Conservation (phyloP, 2,329 filamentous ascomycete genomes). For the Aspergillus arachidicola region DNA sequence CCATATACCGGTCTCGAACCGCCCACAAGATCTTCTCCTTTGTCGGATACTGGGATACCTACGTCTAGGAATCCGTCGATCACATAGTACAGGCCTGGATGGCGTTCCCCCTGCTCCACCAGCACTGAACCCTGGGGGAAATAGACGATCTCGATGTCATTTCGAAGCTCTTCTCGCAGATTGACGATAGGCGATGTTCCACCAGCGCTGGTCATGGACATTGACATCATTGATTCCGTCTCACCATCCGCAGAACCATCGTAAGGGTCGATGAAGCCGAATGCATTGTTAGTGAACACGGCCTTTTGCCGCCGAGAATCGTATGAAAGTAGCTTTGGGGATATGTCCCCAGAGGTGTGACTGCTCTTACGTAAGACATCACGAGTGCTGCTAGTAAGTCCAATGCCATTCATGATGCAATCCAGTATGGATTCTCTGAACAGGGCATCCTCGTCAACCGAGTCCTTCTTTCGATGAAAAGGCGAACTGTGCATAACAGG, state of each 20-base stretch:
- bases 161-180: constrained; percentile 76
- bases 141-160: constrained; percentile 95
- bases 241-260: constrained; percentile 76
- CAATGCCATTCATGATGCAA: constrained; percentile 94
- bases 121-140: constrained; percentile 93
- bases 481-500: constrained; percentile 31
- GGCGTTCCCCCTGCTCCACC: constrained; percentile 95
- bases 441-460: constrained; percentile 81
- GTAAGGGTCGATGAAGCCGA: constrained; percentile 86
- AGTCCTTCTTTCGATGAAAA: constrained; percentile 70
- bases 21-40: constrained; percentile 46
- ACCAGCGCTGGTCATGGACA: constrained; percentile 66
- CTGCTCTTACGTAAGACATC: constrained; percentile 64
- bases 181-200: constrained; percentile 65
- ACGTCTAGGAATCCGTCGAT: constrained; percentile 97
- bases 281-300: constrained; percentile 83
- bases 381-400: constrained; percentile 67
- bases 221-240: constrained; percentile 75
- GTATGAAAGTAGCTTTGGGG: constrained; percentile 79
- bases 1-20: constrained; percentile 31
- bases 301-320: constrained; percentile 81
- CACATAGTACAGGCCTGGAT: constrained; percentile 94
- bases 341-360: constrained; percentile 75
- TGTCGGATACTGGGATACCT: constrained; percentile 74
- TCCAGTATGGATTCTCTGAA: constrained; percentile 90